Evolutionary conservation across 1,284 basidiomycete species (phyloP), one percentile per base, ranked within the genome.

Genomic region (Rhodotorula glutinis): DNA sequence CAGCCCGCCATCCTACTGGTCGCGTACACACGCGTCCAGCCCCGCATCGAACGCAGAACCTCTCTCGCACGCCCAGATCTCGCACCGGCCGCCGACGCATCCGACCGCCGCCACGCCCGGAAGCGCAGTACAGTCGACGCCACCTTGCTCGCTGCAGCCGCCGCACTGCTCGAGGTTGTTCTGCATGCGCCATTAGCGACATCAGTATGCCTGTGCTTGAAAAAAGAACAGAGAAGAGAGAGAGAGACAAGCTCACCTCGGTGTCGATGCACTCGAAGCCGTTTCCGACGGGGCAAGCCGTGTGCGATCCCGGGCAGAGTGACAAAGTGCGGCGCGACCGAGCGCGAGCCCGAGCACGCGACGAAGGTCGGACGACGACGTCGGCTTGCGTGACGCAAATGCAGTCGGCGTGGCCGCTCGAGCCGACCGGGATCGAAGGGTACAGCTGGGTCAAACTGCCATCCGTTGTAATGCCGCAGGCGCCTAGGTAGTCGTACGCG

Each of bases 81-180:
- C 57, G 60, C 65, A 67, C 2, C 40, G 30, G 29, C 60, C 61
- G 30, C 46, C 46, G 21, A 55, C 41, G 47, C 66, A 59, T 54
- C 44, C 61, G 29, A 58, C 65, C 17, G 69, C 62, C 8, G n/a
- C 52, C 10, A 69, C 73, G 38, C 65, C 64, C 13, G 43, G 27
- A 55, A 74, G 41, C 5, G 60, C 40, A 10, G 73, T 73, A 70
- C 74, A 73, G 64, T 75, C 74, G n/a, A 65, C 62, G 17, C 73
- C 71, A 19, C 61, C 57, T 1, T 23, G 13, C 21, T 61, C 49
- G 19, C 67, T 60, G 59, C 67, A 63, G 30, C 43, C 73, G 30
- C 69, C 69, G 58, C 65, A 70, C 41, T 67, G 62, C 56, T 65
- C 69, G 23, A 67, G 43, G 60, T 64, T 67, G 46, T 57, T 27